Evolutionary conservation across 2,329 filamentous ascomycete species (phyloP).

Genomic region (Phialophora expanda): DNA sequence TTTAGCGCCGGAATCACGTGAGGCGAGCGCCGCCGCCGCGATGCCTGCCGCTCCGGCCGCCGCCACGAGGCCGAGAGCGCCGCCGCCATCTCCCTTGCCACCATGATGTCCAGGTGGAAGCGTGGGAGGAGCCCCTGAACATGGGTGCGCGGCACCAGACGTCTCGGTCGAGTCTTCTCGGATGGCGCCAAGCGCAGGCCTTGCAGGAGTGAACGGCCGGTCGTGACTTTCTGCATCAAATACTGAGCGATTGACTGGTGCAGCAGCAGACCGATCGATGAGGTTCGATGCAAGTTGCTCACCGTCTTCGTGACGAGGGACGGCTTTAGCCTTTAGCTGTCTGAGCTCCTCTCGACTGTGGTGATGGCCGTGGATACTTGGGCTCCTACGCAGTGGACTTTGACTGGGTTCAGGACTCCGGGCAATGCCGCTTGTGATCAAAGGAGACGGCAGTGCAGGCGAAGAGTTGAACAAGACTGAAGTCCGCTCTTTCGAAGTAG

Average conservation of each 20-base stretch:
- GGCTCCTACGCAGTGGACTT: slow-evolving; percentile 38
- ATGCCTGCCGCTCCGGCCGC: slow-evolving; percentile 27
- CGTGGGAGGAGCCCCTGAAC: slow-evolving; percentile 3
- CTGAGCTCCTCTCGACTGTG: slow-evolving; percentile 38
- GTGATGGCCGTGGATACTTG: slow-evolving; percentile 48
- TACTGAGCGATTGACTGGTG: slow-evolving; percentile 45
- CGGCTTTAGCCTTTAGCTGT: slow-evolving; percentile 16
- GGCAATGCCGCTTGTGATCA: slow-evolving; percentile 10
- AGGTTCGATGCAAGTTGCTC: slow-evolving; percentile 35
- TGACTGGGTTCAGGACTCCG: slow-evolving; percentile 23
- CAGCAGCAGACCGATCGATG: slow-evolving; percentile 28
- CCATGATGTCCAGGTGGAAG: slow-evolving; percentile 46
- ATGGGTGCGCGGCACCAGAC: slow-evolving; percentile 13
- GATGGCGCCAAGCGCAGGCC: slow-evolving; percentile 56
- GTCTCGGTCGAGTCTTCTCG: slow-evolving; percentile 47
- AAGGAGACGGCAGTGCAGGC: slow-evolving; percentile 42
- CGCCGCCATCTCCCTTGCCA: slow-evolving; percentile 47
- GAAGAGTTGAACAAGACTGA: slow-evolving; percentile 55
- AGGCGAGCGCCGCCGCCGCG: slow-evolving; percentile 10
- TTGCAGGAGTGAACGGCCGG: slow-evolving; percentile 44
- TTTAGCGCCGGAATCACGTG: slow-evolving; percentile 38
- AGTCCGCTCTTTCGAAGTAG: slow-evolving; percentile 53
- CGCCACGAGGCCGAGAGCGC: slow-evolving; percentile 33
- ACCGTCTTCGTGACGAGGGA: slow-evolving; percentile 11
- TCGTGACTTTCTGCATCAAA: slow-evolving; percentile 41